Base-by-base conservation (phyloP, 352 stramenopile species). In the Globisporangium iwayamae region DNA sequence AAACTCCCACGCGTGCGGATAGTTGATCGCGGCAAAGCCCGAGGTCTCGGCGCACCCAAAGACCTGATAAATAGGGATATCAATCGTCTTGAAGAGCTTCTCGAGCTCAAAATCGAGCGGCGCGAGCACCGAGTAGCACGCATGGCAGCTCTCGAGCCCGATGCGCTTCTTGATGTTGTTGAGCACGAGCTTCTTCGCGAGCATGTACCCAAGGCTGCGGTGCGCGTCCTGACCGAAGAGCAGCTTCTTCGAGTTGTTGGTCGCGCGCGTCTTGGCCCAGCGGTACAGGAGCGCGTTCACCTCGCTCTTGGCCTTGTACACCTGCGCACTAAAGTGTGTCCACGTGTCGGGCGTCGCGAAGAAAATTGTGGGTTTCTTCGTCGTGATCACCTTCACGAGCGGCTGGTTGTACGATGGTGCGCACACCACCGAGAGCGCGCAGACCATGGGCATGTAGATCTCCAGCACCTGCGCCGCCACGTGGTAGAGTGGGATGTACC, bases 131-230 rank as follows among this genome's bases (percentile, higher is more conserved):
- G 83, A 91, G 62, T 87, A 92, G 67, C 86, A 95, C 20, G 79
- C 72, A 9, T 75, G 73, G 56, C 83, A 92, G 56, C 82, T 87
- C 71, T 90, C 78, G 14, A 94, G 69, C 8, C 85, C 85, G 34
- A 94, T 75, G 52, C 83, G 85, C 63, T 88, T 89, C 66, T 93
- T 92, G 51, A 94, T 86, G 30, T 69, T 79, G 67, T 89, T 85
- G 8, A 95, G 73, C 41, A 95, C 84, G 25, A 95, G 76, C 46
- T 76, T 74, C 50, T 94, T 90, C 8, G 85, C 85, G 30, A 94
- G 61, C 68, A 91, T 82, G 64, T 94, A 92, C 20, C 85, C 85
- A 14, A 94, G 56, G 58, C 78, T 89, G 16, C 76, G 81, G 28
- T 79, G 74, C 18, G 77, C 79, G 13, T 73, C 62, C 36, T 78